Percentiles rank a stretch among this genome's conserved stretches.
These are phyloP conservation scores for Thinopyrum elongatum DNA, from an alignment of 176 grass and related monocot species.

Conservation along the genomic window DNA sequence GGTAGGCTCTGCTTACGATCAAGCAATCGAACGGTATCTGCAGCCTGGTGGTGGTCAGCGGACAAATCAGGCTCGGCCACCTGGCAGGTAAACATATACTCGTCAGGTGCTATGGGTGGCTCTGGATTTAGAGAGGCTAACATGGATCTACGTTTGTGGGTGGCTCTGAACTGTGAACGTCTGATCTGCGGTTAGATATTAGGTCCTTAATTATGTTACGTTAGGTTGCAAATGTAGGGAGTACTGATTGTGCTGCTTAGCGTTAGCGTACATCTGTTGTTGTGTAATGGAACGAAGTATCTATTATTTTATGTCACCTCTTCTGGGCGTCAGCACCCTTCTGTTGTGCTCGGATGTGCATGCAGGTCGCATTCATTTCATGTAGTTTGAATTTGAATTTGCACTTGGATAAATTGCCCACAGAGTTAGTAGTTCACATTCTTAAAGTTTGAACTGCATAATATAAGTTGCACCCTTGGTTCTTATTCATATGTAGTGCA, in stretches of 20 bases:
- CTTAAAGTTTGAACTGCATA: neutral
- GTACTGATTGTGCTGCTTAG: neutral
- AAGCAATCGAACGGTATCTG: constrained; percentile 56
- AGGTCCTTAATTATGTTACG: neutral
- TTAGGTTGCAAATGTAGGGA: neutral
- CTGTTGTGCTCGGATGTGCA: neutral
- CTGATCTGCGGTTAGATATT: neutral
- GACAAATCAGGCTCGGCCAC: constrained; percentile 9
- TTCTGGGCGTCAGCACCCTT: neutral
- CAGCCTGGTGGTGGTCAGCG: constrained; percentile 24
- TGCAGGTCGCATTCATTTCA: neutral
- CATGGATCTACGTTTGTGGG: neutral
- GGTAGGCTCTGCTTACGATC: constrained; percentile 65
- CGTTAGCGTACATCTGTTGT: neutral
- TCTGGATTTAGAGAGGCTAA: neutral
- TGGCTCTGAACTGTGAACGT: neutral
- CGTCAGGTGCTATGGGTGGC: neutral
- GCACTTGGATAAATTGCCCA: neutral
- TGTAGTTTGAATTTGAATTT: neutral
- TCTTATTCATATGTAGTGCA: neutral
- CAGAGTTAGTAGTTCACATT: too few species aligned
- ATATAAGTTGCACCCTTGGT: neutral
- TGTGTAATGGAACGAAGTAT: neutral
- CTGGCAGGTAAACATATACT: neutral
- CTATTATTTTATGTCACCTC: too few species aligned